Conservation (phyloP, 345 rosid species). For the Eutrema yunnanense region DNA sequence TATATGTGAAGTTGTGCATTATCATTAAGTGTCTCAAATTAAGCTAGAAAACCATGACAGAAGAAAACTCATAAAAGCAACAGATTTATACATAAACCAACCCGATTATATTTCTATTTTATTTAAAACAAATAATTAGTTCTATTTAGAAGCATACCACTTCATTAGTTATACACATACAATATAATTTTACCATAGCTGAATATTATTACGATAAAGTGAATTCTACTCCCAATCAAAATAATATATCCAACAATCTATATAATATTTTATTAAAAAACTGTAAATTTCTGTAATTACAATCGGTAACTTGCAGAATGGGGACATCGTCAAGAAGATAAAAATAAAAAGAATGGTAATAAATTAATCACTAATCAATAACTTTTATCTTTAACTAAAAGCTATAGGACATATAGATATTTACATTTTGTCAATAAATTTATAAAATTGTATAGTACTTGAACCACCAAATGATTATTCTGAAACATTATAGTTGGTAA, state of each 20-base stretch:
- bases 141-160: background rate
- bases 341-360: background rate
- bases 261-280: no score
- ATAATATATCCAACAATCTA: background rate
- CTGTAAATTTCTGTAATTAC: background rate
- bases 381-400: no score
- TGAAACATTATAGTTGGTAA: background rate
- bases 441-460: background rate
- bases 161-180: background rate
- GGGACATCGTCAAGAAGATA: no score
- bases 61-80: background rate
- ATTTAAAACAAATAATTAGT: background rate
- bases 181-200: background rate
- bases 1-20: background rate
- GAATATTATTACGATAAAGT: background rate
- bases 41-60: background rate
- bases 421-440: background rate
- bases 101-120: background rate
- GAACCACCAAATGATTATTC: background rate
- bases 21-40: conserved; percentile 17
- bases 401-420: no score
- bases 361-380: background rate
- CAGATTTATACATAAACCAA: background rate
- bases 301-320: background rate
- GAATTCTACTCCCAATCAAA: background rate